phyloP scores from a whole-genome alignment of 1,284 basidiomycete genomes.

The Anthracocystis panici-leucophaei region DNA sequence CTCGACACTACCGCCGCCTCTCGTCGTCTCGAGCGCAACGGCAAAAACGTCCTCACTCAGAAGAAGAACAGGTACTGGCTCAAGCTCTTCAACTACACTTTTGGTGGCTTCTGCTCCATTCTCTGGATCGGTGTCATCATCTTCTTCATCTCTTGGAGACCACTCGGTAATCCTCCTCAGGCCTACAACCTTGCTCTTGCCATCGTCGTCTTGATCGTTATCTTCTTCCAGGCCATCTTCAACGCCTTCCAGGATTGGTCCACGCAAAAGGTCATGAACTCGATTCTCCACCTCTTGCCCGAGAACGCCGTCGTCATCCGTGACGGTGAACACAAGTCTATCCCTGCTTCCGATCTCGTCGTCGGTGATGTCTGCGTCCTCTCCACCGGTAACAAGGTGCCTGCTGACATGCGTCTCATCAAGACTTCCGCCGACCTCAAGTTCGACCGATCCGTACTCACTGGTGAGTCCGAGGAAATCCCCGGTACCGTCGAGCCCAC shows the following conservation, averaged over 20 bases:
- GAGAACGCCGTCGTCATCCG: constrained; percentile 75
- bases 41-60: constrained; percentile 73
- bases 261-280: constrained; percentile 68
- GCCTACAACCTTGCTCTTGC: constrained; percentile 73
- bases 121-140: constrained; percentile 74
- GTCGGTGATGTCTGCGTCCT: constrained; percentile 77
- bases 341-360: constrained; percentile 77
- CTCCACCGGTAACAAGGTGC: constrained; percentile 71
- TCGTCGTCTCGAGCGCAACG: constrained; percentile 72
- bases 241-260: constrained; percentile 71
- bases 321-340: constrained; percentile 74
- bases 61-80: constrained; percentile 73
- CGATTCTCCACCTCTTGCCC: constrained; percentile 74
- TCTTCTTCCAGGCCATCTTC: constrained; percentile 72
- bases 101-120: constrained; percentile 75
- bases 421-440: constrained; percentile 74
- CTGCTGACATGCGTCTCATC: constrained; percentile 72
- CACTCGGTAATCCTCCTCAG: constrained; percentile 74
- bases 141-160: constrained; percentile 74
- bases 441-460: constrained; percentile 77
- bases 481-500: constrained; percentile 73
- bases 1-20: constrained; percentile 74
- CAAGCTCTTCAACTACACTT: constrained; percentile 74
- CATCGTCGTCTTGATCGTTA: constrained; percentile 70
- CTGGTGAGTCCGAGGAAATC: constrained; percentile 76